These are phyloP conservation scores for Venturia aucupariae DNA, from an alignment of 2,329 filamentous ascomycete species.

Conservation along the genomic window DNA sequence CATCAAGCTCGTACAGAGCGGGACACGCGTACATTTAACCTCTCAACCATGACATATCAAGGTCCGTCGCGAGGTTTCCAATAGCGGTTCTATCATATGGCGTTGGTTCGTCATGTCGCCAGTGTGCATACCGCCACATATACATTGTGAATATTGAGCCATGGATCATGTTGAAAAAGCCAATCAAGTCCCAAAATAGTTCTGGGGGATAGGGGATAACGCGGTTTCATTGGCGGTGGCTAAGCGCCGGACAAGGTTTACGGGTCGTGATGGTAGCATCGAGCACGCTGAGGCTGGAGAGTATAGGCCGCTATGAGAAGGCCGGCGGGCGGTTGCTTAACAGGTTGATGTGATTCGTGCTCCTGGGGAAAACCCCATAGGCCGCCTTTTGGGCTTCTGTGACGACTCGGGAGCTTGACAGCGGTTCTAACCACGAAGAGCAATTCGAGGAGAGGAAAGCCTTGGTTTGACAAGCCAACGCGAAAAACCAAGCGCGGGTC, in stretches of 20 bases:
- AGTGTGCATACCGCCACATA: not conserved
- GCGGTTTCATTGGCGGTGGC: not conserved
- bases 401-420: not conserved
- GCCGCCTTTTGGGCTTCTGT: not conserved
- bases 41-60: not conserved
- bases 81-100: slow-evolving; percentile 8
- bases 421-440: not conserved
- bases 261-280: not conserved
- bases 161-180: not conserved
- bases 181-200: not conserved
- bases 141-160: slow-evolving; percentile 3
- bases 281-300: not conserved
- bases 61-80: not conserved
- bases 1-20: not conserved
- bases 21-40: not conserved
- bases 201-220: not conserved
- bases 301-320: not conserved
- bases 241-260: not conserved
- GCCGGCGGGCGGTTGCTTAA: slow-evolving; percentile 2
- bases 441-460: not conserved
- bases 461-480: not conserved
- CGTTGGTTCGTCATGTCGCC: not conserved
- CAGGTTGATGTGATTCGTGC: slow-evolving; percentile 1
- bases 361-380: not conserved
- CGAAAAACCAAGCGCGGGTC: not conserved